Evolutionary conservation across 371 early-diverging fungal genomes (phyloP).

Genomic region (Mucor irregularis): DNA sequence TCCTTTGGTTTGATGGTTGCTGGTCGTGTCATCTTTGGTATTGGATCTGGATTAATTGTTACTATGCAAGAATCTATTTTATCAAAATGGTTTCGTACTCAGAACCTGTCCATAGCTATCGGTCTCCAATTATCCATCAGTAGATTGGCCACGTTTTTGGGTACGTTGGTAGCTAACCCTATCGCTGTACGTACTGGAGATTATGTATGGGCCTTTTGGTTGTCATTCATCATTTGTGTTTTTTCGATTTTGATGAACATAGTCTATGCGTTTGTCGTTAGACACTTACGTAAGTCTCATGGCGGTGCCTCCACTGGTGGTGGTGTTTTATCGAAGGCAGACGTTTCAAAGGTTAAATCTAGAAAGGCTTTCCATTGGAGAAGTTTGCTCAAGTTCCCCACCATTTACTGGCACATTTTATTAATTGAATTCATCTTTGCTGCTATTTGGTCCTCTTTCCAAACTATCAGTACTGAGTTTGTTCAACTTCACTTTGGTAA

Average conservation of each 20-base stretch:
- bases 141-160: conserved; percentile 52
- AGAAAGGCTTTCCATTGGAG: conserved; percentile 29
- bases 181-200: conserved; percentile 32
- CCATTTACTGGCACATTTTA: conserved; percentile 42
- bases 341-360: conserved; percentile 16
- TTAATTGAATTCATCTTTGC: conserved; percentile 44
- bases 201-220: conserved; percentile 45
- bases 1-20: conserved; percentile 59
- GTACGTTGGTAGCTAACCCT: conserved; percentile 35
- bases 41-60: conserved; percentile 67
- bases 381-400: conserved; percentile 36
- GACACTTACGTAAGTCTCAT: conserved; percentile 10
- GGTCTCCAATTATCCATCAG: conserved; percentile 67
- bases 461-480: conserved; percentile 44
- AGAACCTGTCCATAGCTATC: conserved; percentile 59
- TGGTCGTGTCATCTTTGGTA: conserved; percentile 68
- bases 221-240: conserved; percentile 34
- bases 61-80: conserved; percentile 75
- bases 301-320: not conserved
- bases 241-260: conserved; percentile 64
- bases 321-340: conserved; percentile 9
- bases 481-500: conserved; percentile 37
- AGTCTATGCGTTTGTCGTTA: conserved; percentile 40
- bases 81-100: conserved; percentile 72
- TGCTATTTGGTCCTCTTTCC: conserved; percentile 52